Evolutionary conservation across 768 basidiomycete genomes (phyloP), one percentile per base, ranked within the genome.

Genomic region (Agaricus blazei): DNA sequence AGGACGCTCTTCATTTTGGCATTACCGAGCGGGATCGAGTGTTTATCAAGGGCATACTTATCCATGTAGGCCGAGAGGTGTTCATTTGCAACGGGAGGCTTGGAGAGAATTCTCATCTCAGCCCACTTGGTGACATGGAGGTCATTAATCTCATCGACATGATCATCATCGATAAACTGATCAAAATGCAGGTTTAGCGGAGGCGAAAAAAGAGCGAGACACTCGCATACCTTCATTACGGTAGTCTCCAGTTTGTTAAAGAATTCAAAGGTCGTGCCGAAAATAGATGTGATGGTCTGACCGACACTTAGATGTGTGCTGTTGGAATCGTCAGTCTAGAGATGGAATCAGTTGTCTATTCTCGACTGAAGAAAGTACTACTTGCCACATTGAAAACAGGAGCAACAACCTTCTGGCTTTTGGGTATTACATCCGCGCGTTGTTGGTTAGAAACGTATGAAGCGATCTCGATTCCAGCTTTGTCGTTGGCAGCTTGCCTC

Each of bases 351-450:
- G 61, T 37, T 12, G 29, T 28, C 2, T 12, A 23, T 28, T 9
- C 44, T 23, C n/a, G 36, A 43, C 47, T 54, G 19, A n/a, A 34
- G 38, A 37, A n/a, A 19, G 41, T 31, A 26, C 40, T 44, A 53
- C 78, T 60, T 59, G 88, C 91, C 62, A 94, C 65, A 65, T 93
- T 91, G 71, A 94, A 93, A n/a, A 93, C 59, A 2, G 91, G 88
- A 1, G 85, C 90, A 41, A 84, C 65, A 5, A 86, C 73, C 60
- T 82, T 84, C 64, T 73, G 69, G 50, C 81, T 77, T 24, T 80
- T 75, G 7, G 80, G 67, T 26, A 77, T 71, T 69, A 85, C 78
- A 41, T 85, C 87, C 37, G 76, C 26, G 89, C 81, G 65, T 85
- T 88, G 63, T 90, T 85, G 58, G 87, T 88, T 60, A 70, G 84